Conservation (phyloP, 106 monocot genomes). For the Phalaenopsis aphrodite region DNA sequence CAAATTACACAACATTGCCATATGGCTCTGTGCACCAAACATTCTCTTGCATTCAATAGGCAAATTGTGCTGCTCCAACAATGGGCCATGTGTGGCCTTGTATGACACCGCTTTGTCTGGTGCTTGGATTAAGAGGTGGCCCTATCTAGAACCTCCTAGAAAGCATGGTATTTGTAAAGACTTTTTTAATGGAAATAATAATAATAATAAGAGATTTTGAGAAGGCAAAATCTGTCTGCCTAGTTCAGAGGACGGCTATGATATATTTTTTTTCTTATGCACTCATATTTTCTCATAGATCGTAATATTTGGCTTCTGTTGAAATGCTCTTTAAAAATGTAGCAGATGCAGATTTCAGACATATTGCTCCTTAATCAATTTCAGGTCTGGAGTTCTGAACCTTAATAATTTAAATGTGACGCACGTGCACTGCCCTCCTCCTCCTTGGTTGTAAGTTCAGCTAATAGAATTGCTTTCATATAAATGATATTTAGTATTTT, state of each 20-base stretch:
- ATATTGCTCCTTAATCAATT: not conserved
- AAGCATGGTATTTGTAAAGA: not conserved
- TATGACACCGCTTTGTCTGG: not conserved
- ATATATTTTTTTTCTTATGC: not conserved
- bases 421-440: constrained; percentile 90
- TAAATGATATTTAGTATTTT: not conserved
- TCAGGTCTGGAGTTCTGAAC: constrained; percentile 88
- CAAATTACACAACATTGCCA: no score
- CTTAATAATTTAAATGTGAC: constrained; percentile 44
- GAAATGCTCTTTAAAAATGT: not conserved
- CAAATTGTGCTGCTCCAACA: not conserved
- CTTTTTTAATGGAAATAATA: not conserved
- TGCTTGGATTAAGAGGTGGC: not conserved
- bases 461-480: constrained; percentile 2
- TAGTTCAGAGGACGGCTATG: not conserved
- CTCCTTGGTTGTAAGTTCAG: constrained; percentile 69
- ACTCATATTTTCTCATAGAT: not conserved
- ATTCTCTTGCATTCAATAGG: not conserved
- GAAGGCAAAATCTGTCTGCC: not conserved
- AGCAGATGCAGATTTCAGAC: not conserved
- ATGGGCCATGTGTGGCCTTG: not conserved
- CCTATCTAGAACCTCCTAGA: not conserved
- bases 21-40: not conserved
- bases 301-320: not conserved
- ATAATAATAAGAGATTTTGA: not conserved